These are phyloP conservation scores for Phytopythium ostracodes DNA, from an alignment of 352 stramenopile genomes.

Conservation along the genomic window DNA sequence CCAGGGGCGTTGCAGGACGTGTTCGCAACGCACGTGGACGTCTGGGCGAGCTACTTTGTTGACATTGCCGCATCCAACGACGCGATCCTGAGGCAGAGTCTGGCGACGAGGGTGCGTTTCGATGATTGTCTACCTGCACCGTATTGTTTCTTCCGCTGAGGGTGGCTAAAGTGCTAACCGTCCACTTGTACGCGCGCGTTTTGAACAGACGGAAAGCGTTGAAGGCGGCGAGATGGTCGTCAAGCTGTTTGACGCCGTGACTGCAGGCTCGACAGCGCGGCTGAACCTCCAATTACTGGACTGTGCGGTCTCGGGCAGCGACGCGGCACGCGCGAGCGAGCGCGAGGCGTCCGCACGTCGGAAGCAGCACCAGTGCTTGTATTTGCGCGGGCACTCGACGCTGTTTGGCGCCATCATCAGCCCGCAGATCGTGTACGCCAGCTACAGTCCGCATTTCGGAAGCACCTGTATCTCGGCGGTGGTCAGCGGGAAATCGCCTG, in stretches of 20 bases:
- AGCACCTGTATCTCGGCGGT: background rate
- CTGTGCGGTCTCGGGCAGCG: constrained; percentile 26
- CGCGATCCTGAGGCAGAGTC: constrained; percentile 42
- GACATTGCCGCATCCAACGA: constrained; percentile 50
- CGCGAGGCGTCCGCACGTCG: constrained; percentile 31
- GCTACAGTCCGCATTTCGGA: constrained; percentile 29
- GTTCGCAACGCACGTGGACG: constrained; percentile 53
- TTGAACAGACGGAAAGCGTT: constrained; percentile 46
- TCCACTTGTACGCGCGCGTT: constrained; percentile 1
- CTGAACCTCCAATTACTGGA: constrained; percentile 50
- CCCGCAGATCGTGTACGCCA: constrained; percentile 37
- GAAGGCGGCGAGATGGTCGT: constrained; percentile 47
- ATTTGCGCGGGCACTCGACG: constrained; percentile 38
- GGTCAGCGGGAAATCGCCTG: background rate
- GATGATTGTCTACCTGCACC: background rate
- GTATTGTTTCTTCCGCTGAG: too few species aligned
- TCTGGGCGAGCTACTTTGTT: constrained; percentile 65
- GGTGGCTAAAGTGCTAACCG: background rate
- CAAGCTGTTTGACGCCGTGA: constrained; percentile 41
- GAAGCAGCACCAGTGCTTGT: constrained; percentile 55
- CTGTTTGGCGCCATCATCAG: constrained; percentile 43
- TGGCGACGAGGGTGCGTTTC: constrained; percentile 37
- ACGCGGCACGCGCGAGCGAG: constrained; percentile 30
- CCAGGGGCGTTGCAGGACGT: constrained; percentile 57
- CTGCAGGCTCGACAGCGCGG: constrained; percentile 29